Base-by-base conservation (phyloP, 148 eudicot genomes). In the Pharnaceum exiguum region DNA sequence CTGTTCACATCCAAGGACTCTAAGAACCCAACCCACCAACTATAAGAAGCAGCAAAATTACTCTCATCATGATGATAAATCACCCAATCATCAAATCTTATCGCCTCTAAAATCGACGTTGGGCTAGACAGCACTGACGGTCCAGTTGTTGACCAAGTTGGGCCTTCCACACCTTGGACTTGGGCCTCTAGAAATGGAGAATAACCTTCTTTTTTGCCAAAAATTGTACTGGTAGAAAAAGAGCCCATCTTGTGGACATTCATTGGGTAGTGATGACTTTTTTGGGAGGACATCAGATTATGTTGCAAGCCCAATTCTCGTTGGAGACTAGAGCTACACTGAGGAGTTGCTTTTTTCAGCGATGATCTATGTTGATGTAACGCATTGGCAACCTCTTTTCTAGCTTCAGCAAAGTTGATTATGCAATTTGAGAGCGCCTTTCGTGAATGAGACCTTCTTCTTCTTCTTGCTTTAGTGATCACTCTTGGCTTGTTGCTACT, bases 21-120 rank as follows among this genome's bases (percentile, higher is more conserved):
- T 12, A 11, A 44, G 19, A 58, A 45, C 62, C 21, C 62, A 58
- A 44, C 63, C 52, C 63, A 59, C 52, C 53, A 59, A 45, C 19
- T 46, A 22, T 59, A 13, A 32, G 52, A 55, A 38, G 31, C 60
- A 38, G 31, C 60, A 23, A 37, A 38, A 39, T 26, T 38, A 55
- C 22, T 24, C 60, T 55, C 22, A 37, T 25, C 44, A 55, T 32
- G n/a, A n/a, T n/a, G n/a, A n/a, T n/a, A n/a, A n/a, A n/a, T n/a
- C n/a, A n/a, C n/a, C n/a, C n/a, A n/a, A n/a, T n/a, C 12, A 55
- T 38, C 60, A 38, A 23, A 23, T 24, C 23, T 32, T 21, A 55
- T 36, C 5, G 33, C 27, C 46, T 55, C 46, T 12, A 24, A 55
- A 38, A 37, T 38, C 3, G 32, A 21, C 12, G 22, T 38, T 38